Percentiles rank a stretch among this genome's conserved stretches.
These are phyloP conservation scores for Phyllosticta citrichinensis DNA, from an alignment of 2,329 filamentous ascomycete species.

Conservation along the genomic window DNA sequence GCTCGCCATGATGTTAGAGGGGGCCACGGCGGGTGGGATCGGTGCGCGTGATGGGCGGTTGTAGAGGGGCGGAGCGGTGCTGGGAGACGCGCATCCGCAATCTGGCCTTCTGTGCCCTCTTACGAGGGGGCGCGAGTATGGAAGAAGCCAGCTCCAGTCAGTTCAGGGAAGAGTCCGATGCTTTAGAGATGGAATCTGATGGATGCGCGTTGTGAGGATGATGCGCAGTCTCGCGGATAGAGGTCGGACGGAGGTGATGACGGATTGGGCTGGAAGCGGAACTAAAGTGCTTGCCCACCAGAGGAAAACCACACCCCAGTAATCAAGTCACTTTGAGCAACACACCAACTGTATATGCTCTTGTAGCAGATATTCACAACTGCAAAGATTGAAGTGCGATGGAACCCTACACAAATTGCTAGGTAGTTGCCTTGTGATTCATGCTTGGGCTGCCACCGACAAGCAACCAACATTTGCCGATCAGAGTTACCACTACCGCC, in stretches of 20 bases:
- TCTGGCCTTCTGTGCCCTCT: constrained; percentile 7
- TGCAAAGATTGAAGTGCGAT: too few species aligned
- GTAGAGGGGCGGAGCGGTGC: constrained; percentile 14
- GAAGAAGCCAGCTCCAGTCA: constrained; percentile 4
- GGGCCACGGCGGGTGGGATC: constrained; percentile 15
- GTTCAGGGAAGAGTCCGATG: neutral
- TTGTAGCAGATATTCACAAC: too few species aligned
- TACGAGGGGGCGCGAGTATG: constrained; percentile 3
- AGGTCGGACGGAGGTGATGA: constrained; percentile 6
- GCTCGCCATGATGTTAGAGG: constrained; percentile 24
- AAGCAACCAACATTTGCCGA: too few species aligned
- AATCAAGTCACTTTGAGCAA: constrained; percentile 1
- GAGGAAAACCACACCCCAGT: neutral
- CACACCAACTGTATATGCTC: neutral
- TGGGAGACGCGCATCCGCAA: constrained; percentile 3
- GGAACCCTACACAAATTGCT: too few species aligned
- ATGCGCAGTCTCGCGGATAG: constrained; percentile 4
- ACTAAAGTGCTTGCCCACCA: neutral
- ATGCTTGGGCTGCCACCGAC: too few species aligned
- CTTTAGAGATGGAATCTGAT: neutral
- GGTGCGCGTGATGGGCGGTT: constrained; percentile 14
- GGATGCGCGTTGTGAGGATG: constrained; percentile 5
- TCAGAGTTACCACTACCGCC: too few species aligned
- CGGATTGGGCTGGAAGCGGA: constrained; percentile 3
- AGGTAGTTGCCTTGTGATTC: too few species aligned